Evolutionary conservation across 225 moss, liverwort and hornwort species (phyloP).

Genomic region (Antitrichia curtipendula): DNA sequence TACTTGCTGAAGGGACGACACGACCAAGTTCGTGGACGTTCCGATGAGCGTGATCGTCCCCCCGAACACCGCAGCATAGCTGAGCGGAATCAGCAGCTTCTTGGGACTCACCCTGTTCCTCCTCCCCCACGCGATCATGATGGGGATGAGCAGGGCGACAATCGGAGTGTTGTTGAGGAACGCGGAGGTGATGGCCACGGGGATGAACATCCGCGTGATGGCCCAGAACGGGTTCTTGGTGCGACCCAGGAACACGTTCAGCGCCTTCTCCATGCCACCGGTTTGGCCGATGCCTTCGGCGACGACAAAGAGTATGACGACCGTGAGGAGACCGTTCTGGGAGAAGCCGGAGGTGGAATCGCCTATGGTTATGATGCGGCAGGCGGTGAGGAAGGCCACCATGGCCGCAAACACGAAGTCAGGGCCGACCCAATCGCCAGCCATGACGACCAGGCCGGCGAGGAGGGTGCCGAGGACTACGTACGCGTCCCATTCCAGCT

Average conservation of each 20-base stretch:
- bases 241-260: slow-evolving; percentile 5
- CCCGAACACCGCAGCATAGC: slow-evolving; percentile 17
- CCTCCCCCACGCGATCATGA: slow-evolving; percentile 27
- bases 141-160: slow-evolving; percentile 17
- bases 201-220: slow-evolving; percentile 30
- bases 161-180: slow-evolving; percentile 28
- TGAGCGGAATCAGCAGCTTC: slow-evolving; percentile 19
- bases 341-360: not conserved
- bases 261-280: slow-evolving; percentile 13
- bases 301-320: slow-evolving; percentile 16
- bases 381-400: slow-evolving; percentile 7
- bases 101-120: slow-evolving; percentile 5
- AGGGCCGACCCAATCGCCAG: slow-evolving; percentile 11
- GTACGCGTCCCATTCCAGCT: slow-evolving; percentile 7
- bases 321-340: not conserved
- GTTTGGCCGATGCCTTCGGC: slow-evolving; percentile 14
- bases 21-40: slow-evolving; percentile 12
- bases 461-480: not conserved
- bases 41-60: slow-evolving; percentile 18
- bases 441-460: not conserved
- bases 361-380: not conserved
- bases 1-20: not conserved
- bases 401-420: slow-evolving; percentile 10
- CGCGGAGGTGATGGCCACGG: not conserved
- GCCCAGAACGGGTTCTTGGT: slow-evolving; percentile 10